Conservation (phyloP, 768 basidiomycete species). For the Agrocybe praecox region DNA sequence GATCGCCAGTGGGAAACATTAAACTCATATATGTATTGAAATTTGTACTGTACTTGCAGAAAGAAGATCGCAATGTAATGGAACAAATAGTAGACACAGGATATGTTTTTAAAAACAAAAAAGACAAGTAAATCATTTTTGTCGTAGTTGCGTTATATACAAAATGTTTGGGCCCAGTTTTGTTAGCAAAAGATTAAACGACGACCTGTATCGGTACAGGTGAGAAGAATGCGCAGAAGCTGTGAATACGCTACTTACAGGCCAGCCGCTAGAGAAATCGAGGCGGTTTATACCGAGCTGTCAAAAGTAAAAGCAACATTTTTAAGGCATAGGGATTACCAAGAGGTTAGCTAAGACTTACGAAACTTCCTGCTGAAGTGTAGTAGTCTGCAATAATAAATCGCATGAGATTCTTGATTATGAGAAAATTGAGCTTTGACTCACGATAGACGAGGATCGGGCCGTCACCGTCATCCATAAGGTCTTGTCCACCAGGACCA, state of each 20-base stretch:
- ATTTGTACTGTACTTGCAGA: too few species aligned
- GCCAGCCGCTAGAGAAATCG: constrained; percentile 53
- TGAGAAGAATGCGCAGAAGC: neutral
- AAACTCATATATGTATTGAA: too few species aligned
- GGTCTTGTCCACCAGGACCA: constrained; percentile 59
- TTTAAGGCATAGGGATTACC: neutral
- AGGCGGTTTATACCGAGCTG: constrained; percentile 51
- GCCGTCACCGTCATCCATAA: constrained; percentile 46
- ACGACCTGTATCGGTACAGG: neutral
- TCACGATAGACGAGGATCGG: constrained; percentile 53
- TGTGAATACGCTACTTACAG: constrained; percentile 27
- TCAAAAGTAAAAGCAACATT: neutral
- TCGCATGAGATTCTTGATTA: neutral
- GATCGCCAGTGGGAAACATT: too few species aligned
- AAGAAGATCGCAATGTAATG: too few species aligned
- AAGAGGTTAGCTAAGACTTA: constrained; percentile 22
- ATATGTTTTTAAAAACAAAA: too few species aligned
- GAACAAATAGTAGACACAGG: too few species aligned
- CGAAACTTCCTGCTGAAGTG: constrained; percentile 45
- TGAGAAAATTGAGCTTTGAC: constrained; percentile 13
- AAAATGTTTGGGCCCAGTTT: too few species aligned
- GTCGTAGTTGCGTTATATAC: too few species aligned
- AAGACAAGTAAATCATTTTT: too few species aligned
- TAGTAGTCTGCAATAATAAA: constrained; percentile 43
- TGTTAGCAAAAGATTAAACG: neutral